Conservation (phyloP, 306 rosid genomes). For the Lablab purpureus region DNA sequence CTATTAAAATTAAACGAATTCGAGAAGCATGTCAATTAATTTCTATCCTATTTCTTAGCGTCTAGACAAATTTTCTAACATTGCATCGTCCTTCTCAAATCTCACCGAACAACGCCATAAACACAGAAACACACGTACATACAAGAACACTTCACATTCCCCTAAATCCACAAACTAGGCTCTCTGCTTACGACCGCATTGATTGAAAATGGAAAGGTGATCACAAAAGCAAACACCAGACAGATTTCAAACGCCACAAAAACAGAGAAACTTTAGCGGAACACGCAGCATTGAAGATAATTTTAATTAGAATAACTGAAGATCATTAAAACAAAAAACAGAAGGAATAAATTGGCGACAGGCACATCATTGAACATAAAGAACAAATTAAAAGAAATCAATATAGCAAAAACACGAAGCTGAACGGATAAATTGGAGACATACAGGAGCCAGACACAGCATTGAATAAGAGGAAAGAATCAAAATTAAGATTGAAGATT, state of each 20-base stretch:
- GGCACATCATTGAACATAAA: conserved; percentile 6
- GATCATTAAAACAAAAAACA: conserved; percentile 27
- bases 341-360: conserved; percentile 2
- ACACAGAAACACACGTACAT: neutral
- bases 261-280: conserved; percentile 19
- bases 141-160: neutral
- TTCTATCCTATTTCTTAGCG: neutral
- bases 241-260: conserved; percentile 10
- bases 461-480: too few species aligned
- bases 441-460: too few species aligned
- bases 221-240: neutral
- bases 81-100: neutral
- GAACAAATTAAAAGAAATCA: neutral
- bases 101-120: neutral
- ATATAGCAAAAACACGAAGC: neutral
- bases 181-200: neutral
- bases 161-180: neutral
- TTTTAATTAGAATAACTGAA: neutral
- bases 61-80: conserved; percentile 19
- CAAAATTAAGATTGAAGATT: too few species aligned
- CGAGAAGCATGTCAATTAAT: neutral
- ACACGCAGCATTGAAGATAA: conserved; percentile 17
- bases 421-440: neutral
- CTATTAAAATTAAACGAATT: neutral
- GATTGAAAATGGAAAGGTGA: conserved; percentile 1